Base-by-base conservation (phyloP, 495 filamentous ascomycete genomes). In the Bryoglossum gracile region DNA sequence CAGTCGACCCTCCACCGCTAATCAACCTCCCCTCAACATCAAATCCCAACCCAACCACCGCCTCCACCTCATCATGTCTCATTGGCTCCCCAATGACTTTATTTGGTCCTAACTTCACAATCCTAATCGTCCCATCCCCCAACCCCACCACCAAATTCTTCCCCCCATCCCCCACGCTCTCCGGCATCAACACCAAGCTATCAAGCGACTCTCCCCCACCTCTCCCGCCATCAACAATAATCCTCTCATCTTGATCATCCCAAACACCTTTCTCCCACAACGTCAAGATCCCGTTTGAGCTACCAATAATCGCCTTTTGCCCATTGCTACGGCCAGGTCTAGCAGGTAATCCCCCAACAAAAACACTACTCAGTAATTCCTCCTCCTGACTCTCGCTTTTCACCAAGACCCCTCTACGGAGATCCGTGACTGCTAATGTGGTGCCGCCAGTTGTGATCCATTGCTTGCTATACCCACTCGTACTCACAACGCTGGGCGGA, bases 381-480 rank as follows among this genome's bases (percentile, higher is more conserved):
- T 95, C 92, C 53, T 89, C 92, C 58, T 96, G 89, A 58, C 95
- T 86, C 60, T 95, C 92, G 53, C 87, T 94, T 43, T 80, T 80
- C 16, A 89, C 81, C 9, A 96, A 65, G 1, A 94, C 85, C 4
- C 87, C 87, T 25, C 82, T 72, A 18, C 92, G 78, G 5, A 94
- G 70, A 67, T 98, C 92, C 1, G 88, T 91, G 28, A 95, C 80
- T 8, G 87, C 87, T 13, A 97, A 68, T 1, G 89, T 95, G 1
- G 86, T 89, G 19, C 87, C 89, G 34, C 92, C 94, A 0, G 90
- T 95, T 4, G 82, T 87, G 18, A 95, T 74, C 82, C 87, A 97
- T 65, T 96, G 90, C 59, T 94, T 94, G 62, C 81, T 81, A 65
- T 84, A 89, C 2, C 89, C 89, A 2, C 82, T 88, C 1, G 84